Base-by-base conservation (phyloP, 306 rosid species). In the Cotoneaster glaucophyllus region DNA sequence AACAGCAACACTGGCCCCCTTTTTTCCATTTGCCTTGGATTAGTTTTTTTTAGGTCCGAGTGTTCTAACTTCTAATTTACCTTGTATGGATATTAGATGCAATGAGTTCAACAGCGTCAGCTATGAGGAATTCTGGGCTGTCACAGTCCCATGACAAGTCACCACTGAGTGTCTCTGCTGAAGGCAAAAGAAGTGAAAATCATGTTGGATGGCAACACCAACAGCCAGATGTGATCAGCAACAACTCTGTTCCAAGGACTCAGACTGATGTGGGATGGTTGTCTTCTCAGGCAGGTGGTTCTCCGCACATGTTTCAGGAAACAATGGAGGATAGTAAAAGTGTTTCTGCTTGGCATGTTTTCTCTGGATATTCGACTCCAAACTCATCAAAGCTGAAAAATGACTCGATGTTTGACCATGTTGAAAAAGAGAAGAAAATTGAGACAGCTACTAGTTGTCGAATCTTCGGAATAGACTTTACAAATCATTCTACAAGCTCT, bases 401-500 rank as follows among this genome's bases (percentile, higher is more conserved):
- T 13, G 96, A 85, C 66, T 77, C 71, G 8, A 61, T 41, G 65
- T 71, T 31, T 39, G 93, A 90, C 74, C 84, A 77, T 71, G 85
- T 72, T 71, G 93, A 85, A 57, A 89, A 84, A 77, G 90, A 74
- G 79, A 88, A 79, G 82, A 90, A 92, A 88, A 74, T 72, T 5
- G 97, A 94, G 82, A 78, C 62, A 24, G 74, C 85, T 78, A 54
- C 89, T 28, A 82, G 95, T 78, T 88, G 78, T 76, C 87, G 90
- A 11, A 81, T 94, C 70, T 95, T 95, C 24, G 97, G 99, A 71
- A 74, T 92, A 39, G 92, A 95, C 18, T 86, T 95, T 77, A 77
- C 82, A 44, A 84, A 66, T 84, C 85, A 81, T 82, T 76, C 85
- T 5, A 71, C 80, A 43, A 77, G 81, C 67, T 66, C 85, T n/a